These are phyloP conservation scores for Parastagonospora avenae DNA, from an alignment of 2,329 filamentous ascomycete genomes.

Conservation along the genomic window DNA sequence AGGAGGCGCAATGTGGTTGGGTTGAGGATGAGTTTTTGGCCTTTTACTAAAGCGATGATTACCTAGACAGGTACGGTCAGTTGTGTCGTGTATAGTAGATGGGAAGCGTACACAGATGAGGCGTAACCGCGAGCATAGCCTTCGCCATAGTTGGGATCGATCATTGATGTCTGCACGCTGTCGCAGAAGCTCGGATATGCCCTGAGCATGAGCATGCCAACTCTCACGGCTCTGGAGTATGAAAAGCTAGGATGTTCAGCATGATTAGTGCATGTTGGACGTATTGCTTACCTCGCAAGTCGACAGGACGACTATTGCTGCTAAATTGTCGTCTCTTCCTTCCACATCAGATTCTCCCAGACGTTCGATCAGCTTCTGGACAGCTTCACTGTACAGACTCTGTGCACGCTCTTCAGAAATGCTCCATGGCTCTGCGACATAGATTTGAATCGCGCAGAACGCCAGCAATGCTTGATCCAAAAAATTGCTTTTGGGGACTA, in stretches of 20 bases:
- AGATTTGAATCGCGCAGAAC: conserved; percentile 9
- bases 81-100: background rate
- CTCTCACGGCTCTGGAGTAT: conserved; percentile 3
- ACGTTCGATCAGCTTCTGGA: background rate
- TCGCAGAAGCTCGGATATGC: conserved; percentile 6
- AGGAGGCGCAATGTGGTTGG: background rate
- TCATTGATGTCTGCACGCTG: background rate
- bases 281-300: conserved; percentile 3
- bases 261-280: background rate
- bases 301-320: conserved; percentile 6
- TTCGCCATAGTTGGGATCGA: background rate
- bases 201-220: conserved; percentile 3
- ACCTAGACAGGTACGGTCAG: background rate
- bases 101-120: background rate
- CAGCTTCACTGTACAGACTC: background rate
- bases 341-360: background rate
- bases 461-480: conserved; percentile 6
- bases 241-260: conserved; percentile 2
- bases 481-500: background rate
- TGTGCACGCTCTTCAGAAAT: conserved; percentile 1
- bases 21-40: background rate
- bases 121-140: background rate
- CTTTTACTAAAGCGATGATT: background rate
- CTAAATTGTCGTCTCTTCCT: conserved; percentile 3
- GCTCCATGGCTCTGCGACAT: background rate